Conservation (phyloP, 2,329 filamentous ascomycete genomes). For the Ophiostoma piceae region DNA sequence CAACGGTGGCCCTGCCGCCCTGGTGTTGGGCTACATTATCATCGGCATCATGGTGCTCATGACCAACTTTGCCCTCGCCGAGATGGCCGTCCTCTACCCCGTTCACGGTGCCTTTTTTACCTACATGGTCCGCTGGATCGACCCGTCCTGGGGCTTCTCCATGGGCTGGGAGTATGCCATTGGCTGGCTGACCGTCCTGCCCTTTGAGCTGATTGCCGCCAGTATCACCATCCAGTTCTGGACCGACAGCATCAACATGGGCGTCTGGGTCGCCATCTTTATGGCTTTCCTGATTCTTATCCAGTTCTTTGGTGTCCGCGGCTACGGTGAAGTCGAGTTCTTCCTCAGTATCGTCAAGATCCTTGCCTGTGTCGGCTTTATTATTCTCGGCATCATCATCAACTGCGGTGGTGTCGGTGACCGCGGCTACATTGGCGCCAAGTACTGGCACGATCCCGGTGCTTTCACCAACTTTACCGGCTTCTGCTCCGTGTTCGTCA, state of each 20-base stretch:
- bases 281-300: slow-evolving; percentile 34
- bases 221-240: slow-evolving; percentile 47
- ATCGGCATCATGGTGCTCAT: slow-evolving; percentile 55
- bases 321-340: slow-evolving; percentile 46
- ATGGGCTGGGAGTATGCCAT: slow-evolving; percentile 51
- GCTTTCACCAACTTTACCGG: slow-evolving; percentile 46
- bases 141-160: slow-evolving; percentile 53
- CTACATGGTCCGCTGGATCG: slow-evolving; percentile 56
- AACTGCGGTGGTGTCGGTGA: slow-evolving; percentile 53
- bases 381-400: slow-evolving; percentile 57
- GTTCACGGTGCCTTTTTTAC: slow-evolving; percentile 59
- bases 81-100: slow-evolving; percentile 55
- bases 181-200: slow-evolving; percentile 50
- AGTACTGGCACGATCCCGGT: slow-evolving; percentile 55
- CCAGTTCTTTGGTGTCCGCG: slow-evolving; percentile 32
- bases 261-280: slow-evolving; percentile 38
- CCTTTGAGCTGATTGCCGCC: slow-evolving; percentile 52
- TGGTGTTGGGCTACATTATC: slow-evolving; percentile 49
- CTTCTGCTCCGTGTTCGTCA: slow-evolving; percentile 33
- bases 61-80: slow-evolving; percentile 55
- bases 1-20: slow-evolving; percentile 52
- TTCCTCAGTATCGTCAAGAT: slow-evolving; percentile 55
- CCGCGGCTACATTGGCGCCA: slow-evolving; percentile 55
- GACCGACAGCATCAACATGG: slow-evolving; percentile 37
- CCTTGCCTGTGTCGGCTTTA: slow-evolving; percentile 55